Base-by-base conservation (phyloP, 768 basidiomycete genomes). In the Leucocoprinus birnbaumii region DNA sequence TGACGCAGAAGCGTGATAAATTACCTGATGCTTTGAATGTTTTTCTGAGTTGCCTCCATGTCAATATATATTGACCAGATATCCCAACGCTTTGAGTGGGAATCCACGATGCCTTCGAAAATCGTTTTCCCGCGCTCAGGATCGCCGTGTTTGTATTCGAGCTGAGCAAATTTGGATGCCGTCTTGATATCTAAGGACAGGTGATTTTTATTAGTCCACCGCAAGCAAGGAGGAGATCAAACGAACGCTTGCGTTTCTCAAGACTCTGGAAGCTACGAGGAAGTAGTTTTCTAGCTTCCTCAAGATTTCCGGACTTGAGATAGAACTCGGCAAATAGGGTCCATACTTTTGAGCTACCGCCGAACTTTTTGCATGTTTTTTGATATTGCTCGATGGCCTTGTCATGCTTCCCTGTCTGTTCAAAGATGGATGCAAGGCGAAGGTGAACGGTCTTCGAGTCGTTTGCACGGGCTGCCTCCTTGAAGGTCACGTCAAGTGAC, bases 41-140 rank as follows among this genome's bases (percentile, higher is more conserved):
- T 86, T 13, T 78, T 73, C 68, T 88, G 86, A 27, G 80, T 79
- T 3, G 86, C 87, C 66, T 98, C 92, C 89, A 97, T 95, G 68
- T 99, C 97, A 70, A 98, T 87, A 71, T 99, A 99, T 48, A 98
- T 76, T 38, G 87, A 89, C 96, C 97, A 98, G 47, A 98, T 73
- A 64, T 98, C 94, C 80, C 94, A 88, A 53, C 93, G 83, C 71
- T 95, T 98, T 3, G 94, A 88, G 73, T 98, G 94, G 13, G 91
- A 92, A 70, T 97, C 95, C 42, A 98, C 75, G 59, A 99, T 91
- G 42, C 96, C 97, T 66, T 98, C 96, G 58, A 97, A 98, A 48
- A 99, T 79, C 0, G 96, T 99, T 66, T 89, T 90, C 25, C 95
- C 97, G 45, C 97, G 85, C 68, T 99, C 97, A 1, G 91, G 77